Evolutionary conservation across 495 filamentous ascomycete genomes (phyloP).

Genomic region (Pyrenopolyporus hunteri): DNA sequence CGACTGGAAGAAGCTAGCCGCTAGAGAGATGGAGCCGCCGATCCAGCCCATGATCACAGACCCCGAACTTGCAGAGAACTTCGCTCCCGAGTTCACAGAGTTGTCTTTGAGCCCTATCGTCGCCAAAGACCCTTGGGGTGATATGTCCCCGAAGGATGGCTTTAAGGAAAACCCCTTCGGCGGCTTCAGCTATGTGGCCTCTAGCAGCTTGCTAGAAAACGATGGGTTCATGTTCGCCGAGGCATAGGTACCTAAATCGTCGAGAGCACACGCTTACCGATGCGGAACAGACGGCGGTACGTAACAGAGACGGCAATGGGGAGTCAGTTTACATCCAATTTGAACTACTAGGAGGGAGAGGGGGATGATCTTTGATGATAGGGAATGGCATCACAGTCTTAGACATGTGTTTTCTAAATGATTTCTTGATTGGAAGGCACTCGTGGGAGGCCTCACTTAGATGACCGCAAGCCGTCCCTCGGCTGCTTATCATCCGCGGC

Average conservation of each 20-base stretch:
- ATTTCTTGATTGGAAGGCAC: neutral
- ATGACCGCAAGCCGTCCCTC: neutral
- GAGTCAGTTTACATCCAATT: neutral
- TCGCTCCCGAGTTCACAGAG: slow-evolving; percentile 84
- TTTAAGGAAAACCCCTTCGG: slow-evolving; percentile 78
- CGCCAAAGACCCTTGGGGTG: slow-evolving; percentile 45
- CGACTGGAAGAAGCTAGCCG: slow-evolving; percentile 83
- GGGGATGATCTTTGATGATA: neutral
- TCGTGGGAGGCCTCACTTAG: neutral
- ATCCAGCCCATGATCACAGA: slow-evolving; percentile 93
- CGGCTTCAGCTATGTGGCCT: slow-evolving; percentile 94
- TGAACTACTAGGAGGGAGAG: neutral
- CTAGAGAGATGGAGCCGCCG: slow-evolving; percentile 79
- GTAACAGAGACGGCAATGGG: neutral
- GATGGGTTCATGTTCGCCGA: slow-evolving; percentile 41
- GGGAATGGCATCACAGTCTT: neutral
- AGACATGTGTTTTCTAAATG: neutral
- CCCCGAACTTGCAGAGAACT: slow-evolving; percentile 95
- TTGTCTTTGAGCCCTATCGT: slow-evolving; percentile 77
- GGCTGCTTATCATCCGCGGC: neutral
- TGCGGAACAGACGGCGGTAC: neutral
- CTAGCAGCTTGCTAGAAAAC: slow-evolving; percentile 79
- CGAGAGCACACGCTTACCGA: too few relatives aligned
- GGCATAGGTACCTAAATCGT: slow-evolving; percentile 5
- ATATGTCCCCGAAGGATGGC: slow-evolving; percentile 42